Base-by-base conservation (phyloP, 805 yeast genomes). In the Zygosaccharomyces rouxii region DNA sequence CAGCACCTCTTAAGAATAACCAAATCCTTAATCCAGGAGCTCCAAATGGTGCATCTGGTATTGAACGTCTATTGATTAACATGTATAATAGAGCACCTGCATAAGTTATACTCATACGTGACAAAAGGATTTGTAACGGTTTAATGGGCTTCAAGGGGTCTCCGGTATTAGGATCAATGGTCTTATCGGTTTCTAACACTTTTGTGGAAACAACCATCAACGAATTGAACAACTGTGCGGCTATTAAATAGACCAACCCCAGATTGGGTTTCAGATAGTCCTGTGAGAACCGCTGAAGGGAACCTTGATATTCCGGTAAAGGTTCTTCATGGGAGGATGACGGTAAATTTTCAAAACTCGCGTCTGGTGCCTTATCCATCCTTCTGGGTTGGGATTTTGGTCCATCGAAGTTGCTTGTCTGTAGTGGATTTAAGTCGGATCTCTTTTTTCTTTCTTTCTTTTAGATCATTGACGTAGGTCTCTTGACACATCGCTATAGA, bases 171-270 rank as follows among this genome's bases (percentile, higher is more conserved):
- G 44, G 44, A 9, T 57, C 51, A 46, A 81, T 78, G 47, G 75
- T 80, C 14, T 76, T 71, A 55, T 83, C 86, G 1, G 85, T 78
- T 51, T 83, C 86, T 43, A 88, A 67, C n/a, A 88, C 67, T 61
- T 87, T 84, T 54, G 95, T 84, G 4, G 86, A 76, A 5, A 84
- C 76, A 5, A 84, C 76, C 96, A 88, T 88, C 23, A 83, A 62
- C 2, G 90, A 80, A 62, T 86, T 86, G 72, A 84, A 84, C 44
- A 86, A 72, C 61, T 86, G 92, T 3, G 90, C 77, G 9, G 77
- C 46, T 5, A 86, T 64, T 22, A 84, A 69, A 21, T 84, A 71
- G 5, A 77, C 60, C 21, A 85, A 65, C 0, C 96, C 96, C 11
- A 69, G 54, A 58, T 82, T 78, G 19, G 58, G 57, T 26, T 50